A percentile compares a stretch with the other conserved stretches of the same genome.
Evolutionary conservation across 768 basidiomycete genomes (phyloP).

Genomic region (Amylocystis lapponica): DNA sequence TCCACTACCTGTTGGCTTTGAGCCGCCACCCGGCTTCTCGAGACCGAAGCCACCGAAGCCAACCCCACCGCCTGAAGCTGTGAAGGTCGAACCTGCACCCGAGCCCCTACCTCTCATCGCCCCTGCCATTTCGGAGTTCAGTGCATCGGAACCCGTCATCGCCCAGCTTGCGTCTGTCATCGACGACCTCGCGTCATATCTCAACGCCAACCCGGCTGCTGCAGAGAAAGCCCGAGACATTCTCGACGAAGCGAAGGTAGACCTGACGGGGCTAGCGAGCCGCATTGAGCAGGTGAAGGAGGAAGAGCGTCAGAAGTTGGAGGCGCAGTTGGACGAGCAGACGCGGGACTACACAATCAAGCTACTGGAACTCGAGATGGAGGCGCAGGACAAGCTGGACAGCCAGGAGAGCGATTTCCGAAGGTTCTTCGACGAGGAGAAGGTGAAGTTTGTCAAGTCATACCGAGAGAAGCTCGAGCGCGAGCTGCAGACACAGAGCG

Average conservation of each 20-base stretch:
- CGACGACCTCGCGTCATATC: slow-evolving; percentile 82
- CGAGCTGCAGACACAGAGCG: slow-evolving; percentile 83
- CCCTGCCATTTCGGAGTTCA: slow-evolving; percentile 68
- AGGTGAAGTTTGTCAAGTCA: slow-evolving; percentile 58
- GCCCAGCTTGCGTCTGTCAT: slow-evolving; percentile 89
- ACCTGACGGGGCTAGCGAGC: slow-evolving; percentile 71
- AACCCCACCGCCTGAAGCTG: slow-evolving; percentile 13
- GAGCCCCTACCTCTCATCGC: slow-evolving; percentile 70
- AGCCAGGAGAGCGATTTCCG: slow-evolving; percentile 83
- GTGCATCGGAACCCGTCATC: slow-evolving; percentile 84
- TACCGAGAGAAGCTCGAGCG: slow-evolving; percentile 84
- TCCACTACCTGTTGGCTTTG: slow-evolving; percentile 88
- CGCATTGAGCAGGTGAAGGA: slow-evolving; percentile 77
- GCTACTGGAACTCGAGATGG: slow-evolving; percentile 78
- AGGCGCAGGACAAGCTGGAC: slow-evolving; percentile 79
- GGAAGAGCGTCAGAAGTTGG: slow-evolving; percentile 67
- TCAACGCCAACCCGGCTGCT: slow-evolving; percentile 67
- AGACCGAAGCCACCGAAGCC: slow-evolving; percentile 44
- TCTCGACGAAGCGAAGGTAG: slow-evolving; percentile 73
- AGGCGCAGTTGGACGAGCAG: slow-evolving; percentile 71
- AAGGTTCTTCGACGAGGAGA: slow-evolving; percentile 76
- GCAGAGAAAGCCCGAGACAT: slow-evolving; percentile 66
- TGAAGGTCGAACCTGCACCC: slow-evolving; percentile 28
- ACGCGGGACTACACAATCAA: slow-evolving; percentile 77
- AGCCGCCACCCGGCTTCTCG: slow-evolving; percentile 86